These are phyloP conservation scores for Apiospora phragmitis DNA, from an alignment of 2,329 filamentous ascomycete genomes.

Conservation along the genomic window DNA sequence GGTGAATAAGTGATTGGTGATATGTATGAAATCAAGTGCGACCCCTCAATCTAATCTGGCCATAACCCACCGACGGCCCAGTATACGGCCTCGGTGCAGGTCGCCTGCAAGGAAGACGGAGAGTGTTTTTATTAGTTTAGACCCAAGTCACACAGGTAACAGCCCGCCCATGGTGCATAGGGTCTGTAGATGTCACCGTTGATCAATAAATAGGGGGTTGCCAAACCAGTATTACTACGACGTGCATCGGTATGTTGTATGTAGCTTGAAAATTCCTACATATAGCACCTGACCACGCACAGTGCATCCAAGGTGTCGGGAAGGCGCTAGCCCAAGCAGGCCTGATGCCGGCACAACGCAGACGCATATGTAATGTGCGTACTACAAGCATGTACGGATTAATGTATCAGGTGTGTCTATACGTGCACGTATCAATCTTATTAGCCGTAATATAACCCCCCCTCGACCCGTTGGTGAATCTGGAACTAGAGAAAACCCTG, in stretches of 20 bases:
- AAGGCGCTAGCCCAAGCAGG: slow-evolving; percentile 15
- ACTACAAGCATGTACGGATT: slow-evolving; percentile 10
- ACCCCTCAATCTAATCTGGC: slow-evolving; percentile 2
- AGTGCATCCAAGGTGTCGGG: slow-evolving; percentile 17
- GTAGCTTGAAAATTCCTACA: neutral
- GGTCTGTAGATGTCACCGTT: neutral
- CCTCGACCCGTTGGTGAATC: slow-evolving; percentile 8
- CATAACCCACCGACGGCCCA: neutral
- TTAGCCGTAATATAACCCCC: slow-evolving; percentile 10
- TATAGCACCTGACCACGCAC: neutral
- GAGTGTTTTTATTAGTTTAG: neutral
- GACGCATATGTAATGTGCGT: slow-evolving; percentile 11
- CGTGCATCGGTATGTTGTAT: no score
- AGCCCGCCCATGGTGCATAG: neutral
- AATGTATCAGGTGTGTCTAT: neutral
- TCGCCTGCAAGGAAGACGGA: slow-evolving; percentile 4
- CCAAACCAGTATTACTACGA: neutral
- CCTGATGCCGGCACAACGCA: slow-evolving; percentile 12
- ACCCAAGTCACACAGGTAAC: neutral
- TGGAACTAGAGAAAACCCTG: slow-evolving; percentile 7
- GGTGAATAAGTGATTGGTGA: neutral
- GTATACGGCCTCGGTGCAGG: neutral
- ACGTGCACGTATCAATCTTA: neutral
- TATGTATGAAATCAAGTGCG: neutral
- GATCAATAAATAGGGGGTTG: neutral